Evolutionary conservation across 2,329 filamentous ascomycete genomes (phyloP).

Genomic region (Diaporthe capsici): DNA sequence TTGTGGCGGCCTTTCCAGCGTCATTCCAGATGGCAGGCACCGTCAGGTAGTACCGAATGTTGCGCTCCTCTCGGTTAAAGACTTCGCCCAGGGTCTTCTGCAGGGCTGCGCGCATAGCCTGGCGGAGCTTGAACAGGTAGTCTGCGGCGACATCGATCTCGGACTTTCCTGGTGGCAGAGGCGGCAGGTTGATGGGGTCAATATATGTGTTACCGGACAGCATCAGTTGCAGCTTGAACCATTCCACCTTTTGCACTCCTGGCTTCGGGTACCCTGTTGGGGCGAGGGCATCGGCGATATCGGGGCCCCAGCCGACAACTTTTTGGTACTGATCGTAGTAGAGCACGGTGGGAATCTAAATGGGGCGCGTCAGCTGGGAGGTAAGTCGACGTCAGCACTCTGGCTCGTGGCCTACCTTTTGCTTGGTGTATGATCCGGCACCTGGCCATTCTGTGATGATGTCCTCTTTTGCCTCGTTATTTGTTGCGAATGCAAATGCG

Average conservation of each 20-base stretch:
- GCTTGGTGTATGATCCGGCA: slow-evolving; percentile 96
- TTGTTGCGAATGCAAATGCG: slow-evolving; percentile 96
- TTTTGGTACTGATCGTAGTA: slow-evolving; percentile 99
- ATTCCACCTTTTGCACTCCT: slow-evolving; percentile 98
- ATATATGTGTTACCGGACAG: slow-evolving; percentile 99
- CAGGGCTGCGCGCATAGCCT: slow-evolving; percentile 95
- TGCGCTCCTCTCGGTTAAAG: slow-evolving; percentile 97
- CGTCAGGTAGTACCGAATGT: slow-evolving; percentile 97
- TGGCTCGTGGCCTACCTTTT: slow-evolving; percentile 78
- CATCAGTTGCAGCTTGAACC: slow-evolving; percentile 99
- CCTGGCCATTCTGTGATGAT: slow-evolving; percentile 99
- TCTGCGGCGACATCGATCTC: slow-evolving; percentile 99
- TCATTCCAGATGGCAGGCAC: slow-evolving; percentile 99
- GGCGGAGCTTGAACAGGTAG: slow-evolving; percentile 97
- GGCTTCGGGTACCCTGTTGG: slow-evolving; percentile 98
- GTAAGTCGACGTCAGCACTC: not conserved
- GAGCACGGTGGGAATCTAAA: slow-evolving; percentile 95
- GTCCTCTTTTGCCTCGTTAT: slow-evolving; percentile 97
- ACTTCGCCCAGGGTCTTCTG: slow-evolving; percentile 98
- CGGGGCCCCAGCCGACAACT: slow-evolving; percentile 98
- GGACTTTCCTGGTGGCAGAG: slow-evolving; percentile 96
- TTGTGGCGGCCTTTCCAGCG: slow-evolving; percentile 95
- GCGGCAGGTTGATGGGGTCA: slow-evolving; percentile 97
- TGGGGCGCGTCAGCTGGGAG: slow-evolving; percentile 3
- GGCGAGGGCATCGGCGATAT: slow-evolving; percentile 96